phyloP scores from a whole-genome alignment of 2,329 filamentous ascomycete genomes.

The Fusarium devonianum region DNA sequence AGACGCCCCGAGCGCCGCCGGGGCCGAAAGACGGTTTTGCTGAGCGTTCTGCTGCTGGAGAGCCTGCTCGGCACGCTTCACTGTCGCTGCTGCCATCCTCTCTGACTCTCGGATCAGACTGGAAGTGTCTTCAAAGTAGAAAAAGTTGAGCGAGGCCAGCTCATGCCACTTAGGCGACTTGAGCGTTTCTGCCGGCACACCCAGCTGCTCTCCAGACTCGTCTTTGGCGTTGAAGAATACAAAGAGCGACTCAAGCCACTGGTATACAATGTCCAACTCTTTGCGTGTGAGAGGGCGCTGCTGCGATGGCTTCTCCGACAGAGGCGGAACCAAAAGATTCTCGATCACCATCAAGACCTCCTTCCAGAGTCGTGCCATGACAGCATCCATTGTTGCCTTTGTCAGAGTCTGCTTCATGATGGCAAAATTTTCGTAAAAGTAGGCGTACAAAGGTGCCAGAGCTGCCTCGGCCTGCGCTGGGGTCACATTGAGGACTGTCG shows the following conservation, averaged over 20 bases:
- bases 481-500: slow-evolving; percentile 65
- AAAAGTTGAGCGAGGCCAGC: slow-evolving; percentile 94
- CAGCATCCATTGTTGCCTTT: slow-evolving; percentile 94
- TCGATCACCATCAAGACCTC: slow-evolving; percentile 94
- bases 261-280: slow-evolving; percentile 93
- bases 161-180: slow-evolving; percentile 99
- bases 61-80: slow-evolving; percentile 76
- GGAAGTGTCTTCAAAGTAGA: slow-evolving; percentile 94
- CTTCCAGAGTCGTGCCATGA: slow-evolving; percentile 98
- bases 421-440: slow-evolving; percentile 98
- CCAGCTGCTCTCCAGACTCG: slow-evolving; percentile 81
- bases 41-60: slow-evolving; percentile 56
- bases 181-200: slow-evolving; percentile 88
- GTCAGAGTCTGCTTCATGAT: slow-evolving; percentile 98
- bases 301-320: slow-evolving; percentile 91
- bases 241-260: slow-evolving; percentile 90
- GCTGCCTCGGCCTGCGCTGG: slow-evolving; percentile 80
- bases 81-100: slow-evolving; percentile 89
- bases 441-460: slow-evolving; percentile 83
- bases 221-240: slow-evolving; percentile 95
- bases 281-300: slow-evolving; percentile 85
- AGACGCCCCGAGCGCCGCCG: slow-evolving; percentile 54
- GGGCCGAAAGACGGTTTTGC: slow-evolving; percentile 74
- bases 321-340: slow-evolving; percentile 84
- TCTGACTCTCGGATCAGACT: slow-evolving; percentile 95